A percentile compares a stretch with the other conserved stretches of the same genome.
Conservation (phyloP, 2,329 filamentous ascomycete genomes). For the Gyromitra esculenta region DNA sequence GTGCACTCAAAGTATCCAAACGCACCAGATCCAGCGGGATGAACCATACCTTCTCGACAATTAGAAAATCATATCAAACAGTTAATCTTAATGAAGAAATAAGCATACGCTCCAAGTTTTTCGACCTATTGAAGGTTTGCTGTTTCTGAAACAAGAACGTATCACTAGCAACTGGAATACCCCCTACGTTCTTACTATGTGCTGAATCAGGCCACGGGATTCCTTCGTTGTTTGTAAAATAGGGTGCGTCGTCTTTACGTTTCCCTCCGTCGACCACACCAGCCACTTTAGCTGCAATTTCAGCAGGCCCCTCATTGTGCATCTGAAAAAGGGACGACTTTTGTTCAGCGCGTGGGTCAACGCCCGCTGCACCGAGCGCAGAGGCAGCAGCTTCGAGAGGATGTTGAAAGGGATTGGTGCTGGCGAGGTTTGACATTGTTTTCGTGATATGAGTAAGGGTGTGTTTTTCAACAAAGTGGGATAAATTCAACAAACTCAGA, state of each 20-base stretch:
- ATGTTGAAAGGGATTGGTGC: constrained; percentile 58
- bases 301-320: constrained; percentile 66
- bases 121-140: constrained; percentile 68
- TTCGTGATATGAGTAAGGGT: not conserved
- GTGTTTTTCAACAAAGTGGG: not conserved
- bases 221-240: constrained; percentile 68
- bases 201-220: constrained; percentile 65
- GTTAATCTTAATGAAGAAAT: not conserved
- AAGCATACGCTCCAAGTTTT: constrained; percentile 63
- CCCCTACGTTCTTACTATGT: constrained; percentile 66
- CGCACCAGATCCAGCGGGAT: constrained; percentile 61
- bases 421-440: constrained; percentile 46
- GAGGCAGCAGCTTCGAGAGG: constrained; percentile 62
- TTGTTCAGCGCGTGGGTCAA: constrained; percentile 60
- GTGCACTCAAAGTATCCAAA: constrained; percentile 65
- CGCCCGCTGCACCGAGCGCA: constrained; percentile 61
- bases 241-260: constrained; percentile 64
- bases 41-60: constrained; percentile 54
- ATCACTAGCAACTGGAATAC: constrained; percentile 66
- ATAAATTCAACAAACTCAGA: not conserved
- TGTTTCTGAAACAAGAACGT: constrained; percentile 67
- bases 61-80: not conserved
- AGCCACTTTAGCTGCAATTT: constrained; percentile 66
- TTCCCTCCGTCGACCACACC: constrained; percentile 64
- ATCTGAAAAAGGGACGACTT: constrained; percentile 59